These are phyloP conservation scores for Anethum foeniculum DNA, from an alignment of 140 eudicot genomes.

Conservation along the genomic window DNA sequence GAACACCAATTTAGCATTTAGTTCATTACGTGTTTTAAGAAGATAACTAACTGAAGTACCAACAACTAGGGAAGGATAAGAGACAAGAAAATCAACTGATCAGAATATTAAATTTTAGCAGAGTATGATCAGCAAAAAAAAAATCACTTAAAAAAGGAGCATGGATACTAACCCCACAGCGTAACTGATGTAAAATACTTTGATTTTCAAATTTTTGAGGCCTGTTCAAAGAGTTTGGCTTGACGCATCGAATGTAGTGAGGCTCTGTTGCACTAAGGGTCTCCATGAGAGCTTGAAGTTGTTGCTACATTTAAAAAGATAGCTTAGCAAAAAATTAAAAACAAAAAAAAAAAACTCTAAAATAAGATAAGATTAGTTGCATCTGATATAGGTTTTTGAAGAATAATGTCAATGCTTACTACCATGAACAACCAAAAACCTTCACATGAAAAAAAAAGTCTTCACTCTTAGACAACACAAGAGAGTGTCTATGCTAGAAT, in stretches of 20 bases:
- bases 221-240: slow-evolving; percentile 74
- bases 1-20: background rate
- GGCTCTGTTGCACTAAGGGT: slow-evolving; percentile 91
- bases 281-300: slow-evolving; percentile 98
- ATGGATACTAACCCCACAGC: slow-evolving; percentile 85
- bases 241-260: slow-evolving; percentile 82
- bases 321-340: too few relatives aligned
- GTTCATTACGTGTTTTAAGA: background rate
- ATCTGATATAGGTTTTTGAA: background rate
- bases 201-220: slow-evolving; percentile 79
- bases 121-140: background rate
- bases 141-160: background rate
- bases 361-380: slow-evolving; percentile 3
- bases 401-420: background rate
- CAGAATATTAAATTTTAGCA: background rate
- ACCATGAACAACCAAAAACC: background rate
- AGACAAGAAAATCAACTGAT: background rate
- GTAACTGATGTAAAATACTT: slow-evolving; percentile 86
- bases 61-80: background rate
- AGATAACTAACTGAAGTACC: background rate
- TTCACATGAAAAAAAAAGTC: background rate
- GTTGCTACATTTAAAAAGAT: slow-evolving; percentile 54
- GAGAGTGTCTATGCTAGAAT: background rate
- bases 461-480: background rate
- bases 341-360: too few relatives aligned